A percentile compares a stretch with the other conserved stretches of the same genome.
Conservation (phyloP, 1,139 yeast species). For the Scheffersomyces illinoinensis region DNA sequence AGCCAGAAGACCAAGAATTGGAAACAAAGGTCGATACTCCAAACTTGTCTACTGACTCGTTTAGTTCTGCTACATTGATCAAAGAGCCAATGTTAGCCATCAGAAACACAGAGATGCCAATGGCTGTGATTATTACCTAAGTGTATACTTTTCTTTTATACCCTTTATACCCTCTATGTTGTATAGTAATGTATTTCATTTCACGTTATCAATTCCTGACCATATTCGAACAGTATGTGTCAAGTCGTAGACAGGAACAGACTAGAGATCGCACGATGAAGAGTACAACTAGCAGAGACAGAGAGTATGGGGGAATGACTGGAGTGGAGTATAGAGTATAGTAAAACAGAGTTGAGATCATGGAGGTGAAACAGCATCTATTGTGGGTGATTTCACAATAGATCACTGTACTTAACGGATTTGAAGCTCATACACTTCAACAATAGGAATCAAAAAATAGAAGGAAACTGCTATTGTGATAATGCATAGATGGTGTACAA, state of each 20-base stretch:
- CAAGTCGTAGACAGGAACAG: neutral
- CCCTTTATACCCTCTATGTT: neutral
- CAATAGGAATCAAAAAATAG: neutral
- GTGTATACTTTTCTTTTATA: neutral
- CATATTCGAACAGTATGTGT: neutral
- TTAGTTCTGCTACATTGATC: neutral
- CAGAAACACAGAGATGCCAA: neutral
- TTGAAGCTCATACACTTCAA: neutral
- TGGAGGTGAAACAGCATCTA: no score
- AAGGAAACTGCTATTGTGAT: neutral
- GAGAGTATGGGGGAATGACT: no score
- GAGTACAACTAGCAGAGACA: neutral
- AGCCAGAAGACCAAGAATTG: conserved; percentile 26
- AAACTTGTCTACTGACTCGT: neutral
- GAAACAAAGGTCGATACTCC: conserved; percentile 3
- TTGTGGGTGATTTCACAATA: no score
- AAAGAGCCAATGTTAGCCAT: conserved; percentile 1
- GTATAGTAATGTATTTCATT: neutral
- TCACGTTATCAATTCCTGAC: neutral
- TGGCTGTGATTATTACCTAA: neutral
- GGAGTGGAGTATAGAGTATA: neutral
- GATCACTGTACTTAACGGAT: no score
- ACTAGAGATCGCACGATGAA: conserved; percentile 1
- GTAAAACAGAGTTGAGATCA: neutral
- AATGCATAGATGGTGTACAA: neutral